These are phyloP conservation scores for Rhizopogon vesiculosus DNA, from an alignment of 768 basidiomycete species.

Conservation along the genomic window DNA sequence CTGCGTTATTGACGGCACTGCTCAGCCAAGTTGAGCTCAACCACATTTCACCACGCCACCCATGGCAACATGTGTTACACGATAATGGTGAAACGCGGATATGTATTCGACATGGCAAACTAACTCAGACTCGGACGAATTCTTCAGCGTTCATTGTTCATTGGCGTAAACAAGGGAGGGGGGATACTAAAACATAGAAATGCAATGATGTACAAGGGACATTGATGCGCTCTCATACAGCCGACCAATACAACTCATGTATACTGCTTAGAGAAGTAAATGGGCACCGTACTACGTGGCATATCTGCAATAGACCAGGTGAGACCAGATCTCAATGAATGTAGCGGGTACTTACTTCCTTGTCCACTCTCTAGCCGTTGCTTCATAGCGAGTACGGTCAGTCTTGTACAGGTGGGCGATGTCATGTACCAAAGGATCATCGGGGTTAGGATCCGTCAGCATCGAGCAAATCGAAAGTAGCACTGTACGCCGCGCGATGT, in stretches of 20 bases:
- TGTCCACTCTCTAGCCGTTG: conserved; percentile 98
- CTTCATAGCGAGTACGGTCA: conserved; percentile 94
- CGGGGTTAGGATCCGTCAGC: conserved; percentile 98
- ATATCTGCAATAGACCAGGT: conserved; percentile 26
- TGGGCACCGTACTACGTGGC: conserved; percentile 45
- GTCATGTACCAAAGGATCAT: conserved; percentile 97
- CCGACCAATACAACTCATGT: conserved; percentile 25
- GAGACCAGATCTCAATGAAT: background rate
- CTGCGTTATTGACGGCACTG: background rate
- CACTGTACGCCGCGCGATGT: conserved; percentile 42
- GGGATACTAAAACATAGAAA: conserved; percentile 30
- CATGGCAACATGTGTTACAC: background rate
- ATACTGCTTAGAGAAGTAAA: conserved; percentile 16
- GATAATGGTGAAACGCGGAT: background rate
- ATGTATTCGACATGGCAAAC: background rate
- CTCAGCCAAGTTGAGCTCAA: background rate
- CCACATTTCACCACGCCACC: background rate
- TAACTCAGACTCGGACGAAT: background rate
- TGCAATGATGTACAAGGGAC: conserved; percentile 23
- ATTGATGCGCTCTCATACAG: conserved; percentile 29
- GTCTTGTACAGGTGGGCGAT: conserved; percentile 99
- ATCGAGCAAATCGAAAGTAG: conserved; percentile 98
- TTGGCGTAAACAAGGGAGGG: conserved; percentile 8
- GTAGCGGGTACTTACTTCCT: conserved; percentile 72
- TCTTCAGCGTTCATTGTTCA: background rate